Evolutionary conservation across 371 early-diverging fungal species (phyloP).

Genomic region (Mucor irregularis): DNA sequence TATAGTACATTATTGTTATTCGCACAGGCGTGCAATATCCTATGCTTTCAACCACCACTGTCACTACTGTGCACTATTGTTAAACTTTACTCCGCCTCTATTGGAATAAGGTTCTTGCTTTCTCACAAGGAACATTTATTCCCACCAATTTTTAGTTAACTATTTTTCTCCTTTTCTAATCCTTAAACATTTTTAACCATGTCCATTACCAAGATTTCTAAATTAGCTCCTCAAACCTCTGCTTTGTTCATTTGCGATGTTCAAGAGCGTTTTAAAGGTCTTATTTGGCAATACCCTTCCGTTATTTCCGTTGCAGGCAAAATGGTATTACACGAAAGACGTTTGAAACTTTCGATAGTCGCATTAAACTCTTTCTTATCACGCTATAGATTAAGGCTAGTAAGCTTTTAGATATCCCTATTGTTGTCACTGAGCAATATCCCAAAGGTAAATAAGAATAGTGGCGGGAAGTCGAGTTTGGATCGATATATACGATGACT

Average conservation of each 20-base stretch:
- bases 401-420: slow-evolving; percentile 74
- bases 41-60: no score
- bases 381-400: slow-evolving; percentile 69
- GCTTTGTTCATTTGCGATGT: slow-evolving; percentile 95
- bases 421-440: slow-evolving; percentile 91
- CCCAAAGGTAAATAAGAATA: slow-evolving; percentile 69
- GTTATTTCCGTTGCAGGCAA: slow-evolving; percentile 87
- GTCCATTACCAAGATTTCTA: slow-evolving; percentile 38
- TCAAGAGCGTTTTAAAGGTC: slow-evolving; percentile 84
- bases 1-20: no score
- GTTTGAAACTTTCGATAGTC: neutral
- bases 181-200: slow-evolving; percentile 16
- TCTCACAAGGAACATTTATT: neutral
- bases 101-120: no score
- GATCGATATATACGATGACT: no score
- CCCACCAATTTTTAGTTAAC: neutral
- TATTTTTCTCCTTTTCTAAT: neutral
- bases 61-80: no score
- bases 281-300: slow-evolving; percentile 79
- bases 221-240: slow-evolving; percentile 60
- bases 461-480: no score
- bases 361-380: neutral
- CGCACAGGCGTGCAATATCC: no score
- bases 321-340: slow-evolving; percentile 70
- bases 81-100: no score